Conservation (phyloP, 202 grass and related monocot genomes). For the Dendrocalamus latiflorus region DNA sequence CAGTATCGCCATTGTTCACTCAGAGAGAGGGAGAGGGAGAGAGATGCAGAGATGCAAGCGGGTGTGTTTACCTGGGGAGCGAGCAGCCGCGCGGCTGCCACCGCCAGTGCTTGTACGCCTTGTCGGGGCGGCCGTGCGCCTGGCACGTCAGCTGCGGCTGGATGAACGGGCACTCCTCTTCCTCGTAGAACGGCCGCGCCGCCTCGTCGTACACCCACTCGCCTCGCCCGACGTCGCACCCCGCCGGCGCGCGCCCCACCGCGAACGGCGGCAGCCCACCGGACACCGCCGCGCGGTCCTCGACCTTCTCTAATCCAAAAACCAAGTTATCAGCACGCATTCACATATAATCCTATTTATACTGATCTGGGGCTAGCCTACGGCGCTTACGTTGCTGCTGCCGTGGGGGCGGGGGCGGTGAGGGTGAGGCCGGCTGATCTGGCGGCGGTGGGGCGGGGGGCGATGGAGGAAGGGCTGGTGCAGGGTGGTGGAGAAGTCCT, state of each 20-base stretch:
- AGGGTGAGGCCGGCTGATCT: background rate
- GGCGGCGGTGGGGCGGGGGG: no score
- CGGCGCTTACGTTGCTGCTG: background rate
- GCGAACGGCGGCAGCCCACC: conserved; percentile 44
- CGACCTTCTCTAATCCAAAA: conserved; percentile 6
- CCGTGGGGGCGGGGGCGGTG: background rate
- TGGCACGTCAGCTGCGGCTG: conserved; percentile 91
- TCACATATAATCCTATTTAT: no score
- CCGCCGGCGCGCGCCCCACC: conserved; percentile 15
- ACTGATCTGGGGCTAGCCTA: background rate
- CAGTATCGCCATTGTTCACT: background rate
- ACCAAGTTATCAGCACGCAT: background rate
- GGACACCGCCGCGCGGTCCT: background rate
- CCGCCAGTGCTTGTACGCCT: conserved; percentile 67
- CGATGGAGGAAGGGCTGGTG: conserved; percentile 47
- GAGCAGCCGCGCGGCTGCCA: conserved; percentile 80
- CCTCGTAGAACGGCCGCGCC: conserved; percentile 60
- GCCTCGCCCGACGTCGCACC: conserved; percentile 51
- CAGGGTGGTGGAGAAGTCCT: no score
- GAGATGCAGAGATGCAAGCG: no score
- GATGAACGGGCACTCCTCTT: conserved; percentile 93
- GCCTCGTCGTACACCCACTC: conserved; percentile 80
- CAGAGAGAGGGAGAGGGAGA: background rate
- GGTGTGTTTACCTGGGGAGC: conserved; percentile 51
- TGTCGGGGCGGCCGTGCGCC: conserved; percentile 70